Conservation (phyloP, 2,329 filamentous ascomycete species). For the Botrytis deweyae region DNA sequence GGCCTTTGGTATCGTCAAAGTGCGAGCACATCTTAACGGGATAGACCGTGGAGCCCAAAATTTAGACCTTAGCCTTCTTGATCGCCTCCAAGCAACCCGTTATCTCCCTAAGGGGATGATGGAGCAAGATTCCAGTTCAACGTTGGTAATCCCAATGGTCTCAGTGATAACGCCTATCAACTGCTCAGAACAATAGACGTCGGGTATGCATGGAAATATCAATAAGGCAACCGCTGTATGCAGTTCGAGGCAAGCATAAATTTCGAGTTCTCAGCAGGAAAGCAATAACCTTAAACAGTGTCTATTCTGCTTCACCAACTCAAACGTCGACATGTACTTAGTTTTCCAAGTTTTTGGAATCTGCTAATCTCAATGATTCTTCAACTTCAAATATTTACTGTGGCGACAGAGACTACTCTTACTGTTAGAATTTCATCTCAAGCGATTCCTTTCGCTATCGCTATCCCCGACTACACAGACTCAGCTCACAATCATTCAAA, state of each 20-base stretch:
- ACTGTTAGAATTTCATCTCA: not conserved
- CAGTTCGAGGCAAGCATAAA: not conserved
- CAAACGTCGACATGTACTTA: not conserved
- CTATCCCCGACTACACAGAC: too few species aligned
- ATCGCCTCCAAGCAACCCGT: too few species aligned
- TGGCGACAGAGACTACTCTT: not conserved
- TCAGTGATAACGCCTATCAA: too few species aligned
- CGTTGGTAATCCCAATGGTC: not conserved
- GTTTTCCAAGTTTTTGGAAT: not conserved
- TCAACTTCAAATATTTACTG: not conserved
- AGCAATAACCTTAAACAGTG: too few species aligned
- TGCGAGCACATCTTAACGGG: not conserved
- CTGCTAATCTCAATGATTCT: not conserved
- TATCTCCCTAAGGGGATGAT: not conserved
- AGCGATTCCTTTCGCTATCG: accelerated
- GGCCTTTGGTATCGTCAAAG: not conserved
- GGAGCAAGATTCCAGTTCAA: too few species aligned
- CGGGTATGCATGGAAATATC: too few species aligned
- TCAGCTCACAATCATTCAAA: not conserved
- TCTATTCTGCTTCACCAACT: too few species aligned
- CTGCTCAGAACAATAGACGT: not conserved
- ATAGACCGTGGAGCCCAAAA: not conserved
- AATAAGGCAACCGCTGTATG: too few species aligned
- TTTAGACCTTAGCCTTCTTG: not conserved
- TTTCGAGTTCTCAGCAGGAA: accelerated